Conservation (phyloP, 768 basidiomycete genomes). For the Tylopilus sp. region DNA sequence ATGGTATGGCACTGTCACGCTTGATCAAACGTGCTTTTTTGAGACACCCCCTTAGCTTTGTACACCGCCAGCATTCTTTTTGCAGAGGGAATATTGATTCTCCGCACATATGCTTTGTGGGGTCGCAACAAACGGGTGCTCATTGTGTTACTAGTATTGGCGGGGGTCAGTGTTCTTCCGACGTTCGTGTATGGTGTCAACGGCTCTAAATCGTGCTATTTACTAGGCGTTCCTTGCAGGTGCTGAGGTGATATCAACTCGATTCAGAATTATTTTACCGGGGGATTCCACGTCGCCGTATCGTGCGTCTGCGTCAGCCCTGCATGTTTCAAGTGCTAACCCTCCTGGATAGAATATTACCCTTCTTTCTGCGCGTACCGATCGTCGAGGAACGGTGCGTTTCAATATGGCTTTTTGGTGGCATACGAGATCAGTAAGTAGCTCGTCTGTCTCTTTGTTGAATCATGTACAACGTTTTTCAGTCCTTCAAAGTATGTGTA, state of each 20-base stretch:
- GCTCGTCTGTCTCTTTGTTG: neutral
- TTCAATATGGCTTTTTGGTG: slow-evolving; percentile 16
- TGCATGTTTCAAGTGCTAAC: neutral
- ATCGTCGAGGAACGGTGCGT: slow-evolving; percentile 13
- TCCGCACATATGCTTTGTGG: slow-evolving; percentile 28
- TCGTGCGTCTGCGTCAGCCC: slow-evolving; percentile 11
- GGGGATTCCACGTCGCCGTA: slow-evolving; percentile 16
- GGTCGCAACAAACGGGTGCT: slow-evolving; percentile 16
- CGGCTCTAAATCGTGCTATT: neutral
- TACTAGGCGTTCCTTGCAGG: slow-evolving; percentile 15
- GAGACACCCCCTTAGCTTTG: slow-evolving; percentile 7
- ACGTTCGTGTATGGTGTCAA: neutral
- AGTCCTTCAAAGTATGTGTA: slow-evolving; percentile 26
- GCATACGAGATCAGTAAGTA: slow-evolving; percentile 23
- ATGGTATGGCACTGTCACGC: slow-evolving; percentile 8
- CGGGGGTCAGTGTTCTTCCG: slow-evolving; percentile 9
- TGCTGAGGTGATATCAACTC: slow-evolving; percentile 8
- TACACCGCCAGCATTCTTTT: slow-evolving; percentile 16
- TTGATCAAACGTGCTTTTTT: neutral
- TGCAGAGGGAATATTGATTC: slow-evolving; percentile 20
- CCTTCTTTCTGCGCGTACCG: slow-evolving; percentile 15
- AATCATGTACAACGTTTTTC: neutral
- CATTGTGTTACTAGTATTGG: slow-evolving; percentile 15
- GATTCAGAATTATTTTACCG: slow-evolving; percentile 11
- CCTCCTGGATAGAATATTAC: slow-evolving; percentile 13